Base-by-base conservation (phyloP, 2,329 filamentous ascomycete genomes). In the Aspergillus proliferans region DNA sequence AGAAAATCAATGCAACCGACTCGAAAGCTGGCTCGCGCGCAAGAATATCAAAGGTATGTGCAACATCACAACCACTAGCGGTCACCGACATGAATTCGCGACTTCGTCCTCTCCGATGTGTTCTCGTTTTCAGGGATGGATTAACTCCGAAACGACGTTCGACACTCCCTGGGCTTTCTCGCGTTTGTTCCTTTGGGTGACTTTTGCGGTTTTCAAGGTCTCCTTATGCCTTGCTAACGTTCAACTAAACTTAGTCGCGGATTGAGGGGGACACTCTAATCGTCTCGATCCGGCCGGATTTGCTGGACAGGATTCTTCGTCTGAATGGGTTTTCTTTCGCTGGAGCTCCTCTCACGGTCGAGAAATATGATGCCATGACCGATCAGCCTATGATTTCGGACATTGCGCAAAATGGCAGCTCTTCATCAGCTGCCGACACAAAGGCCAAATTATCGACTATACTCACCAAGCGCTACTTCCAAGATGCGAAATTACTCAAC, bases 41-140 rank as follows among this genome's bases (percentile, higher is more conserved):
- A 59, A 82, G 77, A 65, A 83, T 91, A 55, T 83, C 82, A 73
- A 88, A 88, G 84, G 87, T 90, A 87, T 82, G 85, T 86, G 68
- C 70, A 67, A 69, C 65, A 69, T 58, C 60, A 66, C 60, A 62
- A 63, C 65, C 15, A 43, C 19, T 67, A 54, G 63, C 67, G 66
- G 65, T 71, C 67, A 69, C 60, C 66, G 66, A 64, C 66, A 65
- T 65, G 59, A 57, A 58, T 57, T 54, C 59, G 61, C 66, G 62
- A 58, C 55, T 57, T 63, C 57, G 56, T 60, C 58, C 55, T 66
- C 59, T 65, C 61, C 64, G 61, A 59, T 68, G 60, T 65, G 62
- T 62, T 62, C 59, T 70, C 62, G 67, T 69, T 70, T 65, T 64
- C 66, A 65, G 53, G 56, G 68, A 69, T 68, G 71, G 69, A 61